Evolutionary conservation across 1,139 yeast genomes (phyloP).

Genomic region (Magnusiomyces tetraspermus): DNA sequence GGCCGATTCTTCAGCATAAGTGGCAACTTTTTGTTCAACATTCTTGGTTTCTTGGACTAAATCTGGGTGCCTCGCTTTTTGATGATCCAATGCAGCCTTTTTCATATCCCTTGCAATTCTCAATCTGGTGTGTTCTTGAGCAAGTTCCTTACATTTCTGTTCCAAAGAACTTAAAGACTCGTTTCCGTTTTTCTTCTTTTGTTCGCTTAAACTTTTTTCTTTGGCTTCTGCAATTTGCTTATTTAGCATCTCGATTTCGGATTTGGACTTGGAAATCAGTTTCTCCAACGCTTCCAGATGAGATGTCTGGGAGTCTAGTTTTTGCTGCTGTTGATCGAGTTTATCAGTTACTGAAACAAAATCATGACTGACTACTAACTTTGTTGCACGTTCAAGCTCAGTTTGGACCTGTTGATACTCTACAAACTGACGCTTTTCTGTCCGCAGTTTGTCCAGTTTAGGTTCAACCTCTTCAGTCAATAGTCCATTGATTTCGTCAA

Average conservation of each 20-base stretch:
- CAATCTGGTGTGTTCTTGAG: slow-evolving; percentile 64
- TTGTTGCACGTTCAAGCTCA: slow-evolving; percentile 64
- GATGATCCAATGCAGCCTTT: slow-evolving; percentile 36
- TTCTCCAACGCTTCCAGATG: slow-evolving; percentile 34
- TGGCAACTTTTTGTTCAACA: slow-evolving; percentile 12
- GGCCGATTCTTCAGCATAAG: slow-evolving; percentile 24
- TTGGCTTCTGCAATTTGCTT: slow-evolving; percentile 54
- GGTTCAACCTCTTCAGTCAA: slow-evolving; percentile 88
- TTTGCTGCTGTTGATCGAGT: slow-evolving; percentile 22
- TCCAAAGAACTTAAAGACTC: slow-evolving; percentile 57
- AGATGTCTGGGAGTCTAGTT: slow-evolving; percentile 33
- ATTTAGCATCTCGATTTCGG: slow-evolving; percentile 51
- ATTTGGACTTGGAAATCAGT: slow-evolving; percentile 38
- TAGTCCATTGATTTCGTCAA: slow-evolving; percentile 64
- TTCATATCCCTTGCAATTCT: slow-evolving; percentile 48
- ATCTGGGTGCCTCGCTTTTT: too few relatives aligned
- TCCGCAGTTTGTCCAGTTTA: slow-evolving; percentile 68
- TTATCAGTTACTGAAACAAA: slow-evolving; percentile 39
- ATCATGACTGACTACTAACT: slow-evolving; percentile 72
- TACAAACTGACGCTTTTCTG: slow-evolving; percentile 70
- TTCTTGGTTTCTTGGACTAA: too few relatives aligned
- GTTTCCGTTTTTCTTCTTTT: slow-evolving; percentile 59
- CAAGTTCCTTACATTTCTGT: slow-evolving; percentile 43
- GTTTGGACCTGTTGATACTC: slow-evolving; percentile 82
- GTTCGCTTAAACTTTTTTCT: slow-evolving; percentile 47